These are phyloP conservation scores for Curvularia sp. DNA, from an alignment of 2,329 filamentous ascomycete species.

Conservation along the genomic window DNA sequence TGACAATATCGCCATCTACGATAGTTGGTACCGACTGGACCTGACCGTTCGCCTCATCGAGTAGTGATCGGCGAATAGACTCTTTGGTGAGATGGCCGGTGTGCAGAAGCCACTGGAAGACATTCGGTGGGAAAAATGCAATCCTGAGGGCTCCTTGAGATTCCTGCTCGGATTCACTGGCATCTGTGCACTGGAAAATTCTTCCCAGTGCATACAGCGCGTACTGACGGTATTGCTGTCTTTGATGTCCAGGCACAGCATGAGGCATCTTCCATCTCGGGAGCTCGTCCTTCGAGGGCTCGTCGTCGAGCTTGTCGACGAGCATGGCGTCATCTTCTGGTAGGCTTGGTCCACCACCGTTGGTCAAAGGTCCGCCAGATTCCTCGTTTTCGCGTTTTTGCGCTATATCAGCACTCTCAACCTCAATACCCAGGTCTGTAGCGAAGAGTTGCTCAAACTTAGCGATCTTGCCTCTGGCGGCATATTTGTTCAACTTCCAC, in stretches of 20 bases:
- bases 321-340: conserved; percentile 25
- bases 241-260: conserved; percentile 52
- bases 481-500: conserved; percentile 48
- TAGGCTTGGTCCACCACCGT: conserved; percentile 31
- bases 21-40: conserved; percentile 56
- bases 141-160: conserved; percentile 45
- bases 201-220: conserved; percentile 62
- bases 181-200: conserved; percentile 52
- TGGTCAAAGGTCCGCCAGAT: conserved; percentile 29
- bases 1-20: conserved; percentile 67
- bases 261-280: conserved; percentile 58
- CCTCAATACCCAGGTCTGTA: conserved; percentile 46
- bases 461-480: conserved; percentile 45
- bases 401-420: conserved; percentile 29
- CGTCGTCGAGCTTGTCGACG: conserved; percentile 27
- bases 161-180: conserved; percentile 13
- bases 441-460: conserved; percentile 54
- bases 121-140: conserved; percentile 57
- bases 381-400: conserved; percentile 30
- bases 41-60: conserved; percentile 47
- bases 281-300: conserved; percentile 31
- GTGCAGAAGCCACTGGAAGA: conserved; percentile 67
- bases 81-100: conserved; percentile 58
- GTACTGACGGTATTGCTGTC: conserved; percentile 69
- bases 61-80: conserved; percentile 53